Conservation (phyloP, 164 flowering plant species). For the Piper longum region DNA sequence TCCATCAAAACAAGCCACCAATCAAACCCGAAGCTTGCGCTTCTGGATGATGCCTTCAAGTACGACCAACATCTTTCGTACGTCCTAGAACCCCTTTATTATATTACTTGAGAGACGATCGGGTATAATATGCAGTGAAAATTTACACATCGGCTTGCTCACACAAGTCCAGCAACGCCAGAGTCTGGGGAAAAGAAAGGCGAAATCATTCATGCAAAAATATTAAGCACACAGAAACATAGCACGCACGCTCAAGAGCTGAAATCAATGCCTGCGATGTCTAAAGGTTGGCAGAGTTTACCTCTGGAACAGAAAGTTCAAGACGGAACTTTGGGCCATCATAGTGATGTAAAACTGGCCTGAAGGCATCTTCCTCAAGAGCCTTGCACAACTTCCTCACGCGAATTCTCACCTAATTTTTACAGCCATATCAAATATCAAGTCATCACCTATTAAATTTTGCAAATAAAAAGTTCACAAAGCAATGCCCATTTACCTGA, state of each 20-base stretch:
- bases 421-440: not conserved
- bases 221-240: not conserved
- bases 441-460: not conserved
- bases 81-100: not conserved
- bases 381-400: conserved; percentile 63
- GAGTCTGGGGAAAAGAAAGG: conserved; percentile 3
- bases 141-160: conserved; percentile 7
- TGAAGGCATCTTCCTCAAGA: conserved; percentile 70
- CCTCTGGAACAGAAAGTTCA: conserved; percentile 87
- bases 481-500: conserved; percentile 4
- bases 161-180: conserved; percentile 9
- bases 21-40: conserved; percentile 8
- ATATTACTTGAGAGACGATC: not conserved
- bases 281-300: conserved; percentile 4
- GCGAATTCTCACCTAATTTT: conserved; percentile 50
- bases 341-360: conserved; percentile 37
- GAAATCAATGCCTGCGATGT: not conserved
- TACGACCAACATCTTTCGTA: not conserved
- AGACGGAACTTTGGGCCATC: conserved; percentile 91
- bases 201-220: not conserved
- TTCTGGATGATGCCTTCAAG: not conserved
- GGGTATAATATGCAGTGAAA: too few species aligned
- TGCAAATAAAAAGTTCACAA: not conserved
- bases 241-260: not conserved
- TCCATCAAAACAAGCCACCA: not conserved